Evolutionary conservation across 805 yeast species (phyloP).

Genomic region (Hagleromyces aurorensis): DNA sequence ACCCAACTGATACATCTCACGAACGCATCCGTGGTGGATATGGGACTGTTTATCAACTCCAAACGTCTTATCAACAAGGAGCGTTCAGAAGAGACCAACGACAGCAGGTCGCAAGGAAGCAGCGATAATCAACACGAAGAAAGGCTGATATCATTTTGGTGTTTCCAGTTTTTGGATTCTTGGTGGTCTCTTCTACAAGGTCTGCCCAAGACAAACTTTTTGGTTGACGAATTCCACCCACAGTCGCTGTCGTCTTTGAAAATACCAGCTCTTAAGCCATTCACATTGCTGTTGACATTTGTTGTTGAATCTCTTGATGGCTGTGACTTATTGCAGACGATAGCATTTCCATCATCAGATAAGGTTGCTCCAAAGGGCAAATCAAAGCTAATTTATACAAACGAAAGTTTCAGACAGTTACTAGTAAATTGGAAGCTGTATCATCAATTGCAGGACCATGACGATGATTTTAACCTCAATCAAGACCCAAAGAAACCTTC

Average conservation of each 20-base stretch:
- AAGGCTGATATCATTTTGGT: slow-evolving; percentile 21
- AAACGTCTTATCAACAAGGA: slow-evolving; percentile 11
- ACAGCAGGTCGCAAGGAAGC: slow-evolving; percentile 5
- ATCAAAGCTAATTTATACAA: slow-evolving; percentile 11
- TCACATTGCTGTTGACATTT: slow-evolving; percentile 15
- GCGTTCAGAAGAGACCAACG: slow-evolving; percentile 1
- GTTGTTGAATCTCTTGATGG: slow-evolving; percentile 19
- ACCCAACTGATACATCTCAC: slow-evolving; percentile 17
- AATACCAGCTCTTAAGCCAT: slow-evolving; percentile 19
- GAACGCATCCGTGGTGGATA: slow-evolving; percentile 14
- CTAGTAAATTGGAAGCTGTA: slow-evolving; percentile 21
- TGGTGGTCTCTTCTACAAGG: slow-evolving; percentile 28
- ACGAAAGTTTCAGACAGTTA: slow-evolving; percentile 19
- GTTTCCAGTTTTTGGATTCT: slow-evolving; percentile 24
- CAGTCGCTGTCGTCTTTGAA: slow-evolving; percentile 14
- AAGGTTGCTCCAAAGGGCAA: too few species aligned
- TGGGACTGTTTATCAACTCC: slow-evolving; percentile 21
- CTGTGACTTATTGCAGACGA: slow-evolving; percentile 15
- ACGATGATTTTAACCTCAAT: slow-evolving; percentile 6
- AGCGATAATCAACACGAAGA: slow-evolving; percentile 7
- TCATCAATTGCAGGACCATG: slow-evolving; percentile 22
- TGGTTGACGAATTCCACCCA: slow-evolving; percentile 23
- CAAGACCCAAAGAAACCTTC: too few species aligned
- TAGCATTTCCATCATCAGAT: slow-evolving; percentile 7
- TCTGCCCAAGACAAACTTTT: slow-evolving; percentile 22